Evolutionary conservation across 192 early-diverging fungal species (phyloP).

Genomic region (Linnemannia zychae): DNA sequence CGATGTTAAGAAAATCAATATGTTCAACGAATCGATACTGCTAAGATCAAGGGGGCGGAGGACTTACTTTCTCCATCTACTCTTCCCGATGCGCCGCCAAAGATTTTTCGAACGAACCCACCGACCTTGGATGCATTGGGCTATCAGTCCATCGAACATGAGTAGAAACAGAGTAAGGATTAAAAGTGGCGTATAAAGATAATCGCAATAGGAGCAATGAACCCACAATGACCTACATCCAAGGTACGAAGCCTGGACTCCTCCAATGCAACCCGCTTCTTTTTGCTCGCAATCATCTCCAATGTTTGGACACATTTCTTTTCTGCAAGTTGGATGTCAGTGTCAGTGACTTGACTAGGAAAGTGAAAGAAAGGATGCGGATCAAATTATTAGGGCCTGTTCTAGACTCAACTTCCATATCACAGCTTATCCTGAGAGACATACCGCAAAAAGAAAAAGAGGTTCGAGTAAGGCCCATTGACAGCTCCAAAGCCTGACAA

Average conservation of each 20-base stretch:
- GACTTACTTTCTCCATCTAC: conserved; percentile 32
- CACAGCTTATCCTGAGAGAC: too few relatives aligned
- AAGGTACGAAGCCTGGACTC: conserved; percentile 26
- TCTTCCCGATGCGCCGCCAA: conserved; percentile 54
- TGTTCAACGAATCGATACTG: not conserved
- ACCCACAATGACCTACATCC: conserved; percentile 20
- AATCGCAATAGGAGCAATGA: not conserved
- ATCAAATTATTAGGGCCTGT: not conserved
- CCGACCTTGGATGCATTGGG: conserved; percentile 59
- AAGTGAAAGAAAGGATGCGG: not conserved
- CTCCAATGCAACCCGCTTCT: conserved; percentile 66
- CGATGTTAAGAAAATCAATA: not conserved
- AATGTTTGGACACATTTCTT: conserved; percentile 77
- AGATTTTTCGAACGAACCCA: conserved; percentile 70
- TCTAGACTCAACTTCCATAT: too few relatives aligned
- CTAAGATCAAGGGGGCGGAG: not conserved
- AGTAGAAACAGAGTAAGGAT: not conserved
- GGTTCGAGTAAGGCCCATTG: conserved; percentile 88
- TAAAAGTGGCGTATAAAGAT: too few relatives aligned
- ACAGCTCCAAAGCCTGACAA: conserved; percentile 96
- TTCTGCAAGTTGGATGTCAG: conserved; percentile 72
- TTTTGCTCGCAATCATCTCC: conserved; percentile 75
- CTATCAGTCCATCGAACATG: conserved; percentile 7
- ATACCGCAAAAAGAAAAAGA: conserved; percentile 85
- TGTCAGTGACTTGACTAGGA: conserved; percentile 58